Conservation (phyloP, 208 protist genomes). For the Eutreptiella sp. region DNA sequence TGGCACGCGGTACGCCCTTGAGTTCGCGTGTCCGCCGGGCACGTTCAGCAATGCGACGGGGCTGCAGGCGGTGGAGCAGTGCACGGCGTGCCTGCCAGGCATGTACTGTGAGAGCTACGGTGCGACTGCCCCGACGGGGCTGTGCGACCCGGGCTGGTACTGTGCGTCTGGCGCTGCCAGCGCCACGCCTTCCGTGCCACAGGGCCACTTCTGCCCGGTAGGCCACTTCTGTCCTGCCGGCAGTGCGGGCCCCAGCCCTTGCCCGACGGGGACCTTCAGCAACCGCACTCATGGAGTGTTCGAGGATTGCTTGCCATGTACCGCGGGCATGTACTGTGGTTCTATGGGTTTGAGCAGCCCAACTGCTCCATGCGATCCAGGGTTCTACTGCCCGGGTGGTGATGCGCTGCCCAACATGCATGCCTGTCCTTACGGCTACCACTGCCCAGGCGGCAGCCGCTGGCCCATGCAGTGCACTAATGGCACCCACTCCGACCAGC, state of each 20-base stretch:
- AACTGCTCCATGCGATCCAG: slow-evolving; percentile 25
- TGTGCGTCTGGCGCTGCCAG: slow-evolving; percentile 20
- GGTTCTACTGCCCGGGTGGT: slow-evolving; percentile 41
- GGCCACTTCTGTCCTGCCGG: slow-evolving; percentile 29
- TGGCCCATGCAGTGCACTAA: neutral
- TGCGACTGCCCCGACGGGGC: slow-evolving; percentile 13
- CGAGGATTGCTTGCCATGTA: slow-evolving; percentile 23
- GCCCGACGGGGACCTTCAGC: slow-evolving; percentile 33
- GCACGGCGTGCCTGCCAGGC: slow-evolving; percentile 26
- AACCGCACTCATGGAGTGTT: neutral
- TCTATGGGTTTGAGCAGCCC: slow-evolving; percentile 22
- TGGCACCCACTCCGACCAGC: slow-evolving; percentile 2
- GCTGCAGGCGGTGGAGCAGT: neutral
- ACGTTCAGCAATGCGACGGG: slow-evolving; percentile 28
- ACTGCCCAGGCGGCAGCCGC: slow-evolving; percentile 31
- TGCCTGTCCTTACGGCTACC: slow-evolving; percentile 27
- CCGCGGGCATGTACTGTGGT: slow-evolving; percentile 11
- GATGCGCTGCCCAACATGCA: slow-evolving; percentile 22
- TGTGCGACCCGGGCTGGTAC: slow-evolving; percentile 32
- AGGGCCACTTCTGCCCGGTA: slow-evolving; percentile 22
- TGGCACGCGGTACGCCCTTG: slow-evolving; percentile 17
- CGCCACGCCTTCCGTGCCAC: slow-evolving; percentile 19
- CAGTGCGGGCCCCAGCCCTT: neutral
- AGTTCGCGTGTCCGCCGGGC: slow-evolving; percentile 32
- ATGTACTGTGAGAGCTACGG: slow-evolving; percentile 27